These are phyloP conservation scores for Lecanoromycetidae sp. DNA, from an alignment of 2,329 filamentous ascomycete species.

Conservation along the genomic window DNA sequence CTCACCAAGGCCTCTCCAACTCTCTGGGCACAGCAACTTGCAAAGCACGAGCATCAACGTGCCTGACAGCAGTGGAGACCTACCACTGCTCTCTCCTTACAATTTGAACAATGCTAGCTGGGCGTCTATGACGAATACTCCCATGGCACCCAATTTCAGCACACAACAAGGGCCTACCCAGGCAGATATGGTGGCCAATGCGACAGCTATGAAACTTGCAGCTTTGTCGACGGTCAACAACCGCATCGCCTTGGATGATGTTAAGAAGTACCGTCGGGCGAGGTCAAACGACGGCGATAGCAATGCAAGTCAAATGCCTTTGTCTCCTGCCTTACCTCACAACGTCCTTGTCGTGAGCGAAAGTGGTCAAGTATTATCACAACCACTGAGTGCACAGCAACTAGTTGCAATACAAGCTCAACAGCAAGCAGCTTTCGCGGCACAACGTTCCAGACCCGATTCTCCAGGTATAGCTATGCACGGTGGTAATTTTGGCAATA, in stretches of 20 bases:
- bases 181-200: slow-evolving; percentile 96
- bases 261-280: slow-evolving; percentile 86
- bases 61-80: slow-evolving; percentile 53
- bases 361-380: slow-evolving; percentile 70
- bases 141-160: slow-evolving; percentile 80
- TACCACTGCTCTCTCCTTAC: slow-evolving; percentile 73
- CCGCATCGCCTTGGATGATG: slow-evolving; percentile 89
- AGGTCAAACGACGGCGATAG: slow-evolving; percentile 67
- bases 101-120: slow-evolving; percentile 75
- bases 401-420: slow-evolving; percentile 68
- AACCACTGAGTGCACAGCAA: slow-evolving; percentile 74
- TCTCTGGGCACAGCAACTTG: slow-evolving; percentile 56
- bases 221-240: slow-evolving; percentile 97
- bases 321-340: slow-evolving; percentile 56
- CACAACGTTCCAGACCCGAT: slow-evolving; percentile 70
- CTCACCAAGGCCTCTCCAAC: slow-evolving; percentile 60
- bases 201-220: slow-evolving; percentile 96
- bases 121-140: slow-evolving; percentile 97
- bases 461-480: slow-evolving; percentile 83
- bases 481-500: slow-evolving; percentile 36
- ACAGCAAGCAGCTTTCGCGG: slow-evolving; percentile 42
- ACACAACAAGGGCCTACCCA: slow-evolving; percentile 50
- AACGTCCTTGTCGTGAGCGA: slow-evolving; percentile 93
- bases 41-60: slow-evolving; percentile 74
- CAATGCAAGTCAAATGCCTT: slow-evolving; percentile 42